phyloP scores from a whole-genome alignment of 331 rosid genomes.

The Malus hybrid region DNA sequence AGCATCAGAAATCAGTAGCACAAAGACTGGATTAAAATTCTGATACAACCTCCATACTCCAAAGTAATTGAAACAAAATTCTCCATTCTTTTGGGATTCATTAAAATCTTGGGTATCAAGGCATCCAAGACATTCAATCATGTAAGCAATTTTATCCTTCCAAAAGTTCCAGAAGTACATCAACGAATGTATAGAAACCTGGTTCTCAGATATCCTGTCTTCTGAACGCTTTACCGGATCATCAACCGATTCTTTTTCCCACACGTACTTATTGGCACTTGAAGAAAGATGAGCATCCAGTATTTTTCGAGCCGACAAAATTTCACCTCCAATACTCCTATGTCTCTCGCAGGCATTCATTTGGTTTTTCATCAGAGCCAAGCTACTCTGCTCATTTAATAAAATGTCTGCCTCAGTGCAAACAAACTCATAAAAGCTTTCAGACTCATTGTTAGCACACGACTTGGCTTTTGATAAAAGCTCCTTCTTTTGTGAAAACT shows the following conservation, averaged over 20 bases:
- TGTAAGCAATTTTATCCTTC: slow-evolving; percentile 10
- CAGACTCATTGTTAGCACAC: slow-evolving; percentile 31
- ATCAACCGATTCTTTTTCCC: not conserved
- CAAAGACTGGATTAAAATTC: slow-evolving; percentile 2
- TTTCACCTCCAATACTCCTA: slow-evolving; percentile 18
- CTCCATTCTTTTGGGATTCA: not conserved
- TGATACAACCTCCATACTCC: slow-evolving; percentile 10
- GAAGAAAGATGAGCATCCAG: slow-evolving; percentile 16
- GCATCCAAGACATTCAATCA: slow-evolving; percentile 12
- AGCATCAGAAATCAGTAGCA: slow-evolving; percentile 15
- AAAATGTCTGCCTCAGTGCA: slow-evolving; percentile 45
- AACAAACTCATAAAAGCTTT: slow-evolving; percentile 24
- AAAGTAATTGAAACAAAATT: slow-evolving; percentile 23
- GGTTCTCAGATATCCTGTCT: slow-evolving; percentile 1
- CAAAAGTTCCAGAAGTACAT: slow-evolving; percentile 26
- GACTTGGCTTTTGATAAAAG: slow-evolving; percentile 41
- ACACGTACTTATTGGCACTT: not conserved
- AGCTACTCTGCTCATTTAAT: slow-evolving; percentile 17
- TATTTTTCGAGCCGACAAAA: slow-evolving; percentile 18
- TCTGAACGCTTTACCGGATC: not conserved
- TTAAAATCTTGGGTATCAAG: slow-evolving; percentile 4
- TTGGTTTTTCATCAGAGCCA: slow-evolving; percentile 15
- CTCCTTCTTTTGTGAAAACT: slow-evolving; percentile 31
- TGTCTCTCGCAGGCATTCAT: slow-evolving; percentile 31
- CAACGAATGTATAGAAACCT: slow-evolving; percentile 9